These are phyloP conservation scores for Hypocrella siamensis DNA, from an alignment of 2,329 filamentous ascomycete genomes.

Conservation along the genomic window DNA sequence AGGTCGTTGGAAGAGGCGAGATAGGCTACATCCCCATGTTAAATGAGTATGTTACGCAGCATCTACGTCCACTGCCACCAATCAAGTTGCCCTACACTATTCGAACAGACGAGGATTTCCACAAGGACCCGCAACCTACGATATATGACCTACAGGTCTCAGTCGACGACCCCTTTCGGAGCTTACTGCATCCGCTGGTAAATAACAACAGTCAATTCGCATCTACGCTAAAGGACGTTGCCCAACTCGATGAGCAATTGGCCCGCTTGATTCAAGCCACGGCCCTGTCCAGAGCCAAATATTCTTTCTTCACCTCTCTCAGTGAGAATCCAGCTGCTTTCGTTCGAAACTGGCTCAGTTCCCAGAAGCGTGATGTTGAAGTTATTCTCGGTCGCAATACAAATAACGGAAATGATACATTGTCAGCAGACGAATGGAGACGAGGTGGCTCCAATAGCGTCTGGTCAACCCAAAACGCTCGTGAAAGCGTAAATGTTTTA, in stretches of 20 bases:
- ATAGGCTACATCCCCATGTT: slow-evolving; percentile 75
- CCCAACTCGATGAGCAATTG: slow-evolving; percentile 68
- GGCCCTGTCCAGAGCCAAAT: slow-evolving; percentile 73
- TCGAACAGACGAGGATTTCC: slow-evolving; percentile 73
- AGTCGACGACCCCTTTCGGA: slow-evolving; percentile 67
- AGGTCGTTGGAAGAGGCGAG: slow-evolving; percentile 62
- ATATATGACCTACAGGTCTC: slow-evolving; percentile 81
- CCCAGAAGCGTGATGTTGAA: slow-evolving; percentile 80
- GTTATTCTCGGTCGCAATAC: slow-evolving; percentile 72
- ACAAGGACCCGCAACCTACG: slow-evolving; percentile 59
- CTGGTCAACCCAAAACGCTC: slow-evolving; percentile 41
- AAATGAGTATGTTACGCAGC: slow-evolving; percentile 61
- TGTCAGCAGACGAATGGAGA: slow-evolving; percentile 52
- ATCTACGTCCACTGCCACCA: slow-evolving; percentile 66
- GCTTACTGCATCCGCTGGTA: slow-evolving; percentile 47
- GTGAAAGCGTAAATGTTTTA: slow-evolving; percentile 47
- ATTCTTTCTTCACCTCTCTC: slow-evolving; percentile 70
- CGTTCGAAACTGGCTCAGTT: slow-evolving; percentile 74
- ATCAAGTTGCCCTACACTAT: slow-evolving; percentile 84
- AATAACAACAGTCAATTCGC: slow-evolving; percentile 59
- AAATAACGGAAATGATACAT: slow-evolving; percentile 41
- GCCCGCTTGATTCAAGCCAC: slow-evolving; percentile 72
- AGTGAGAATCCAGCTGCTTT: slow-evolving; percentile 73
- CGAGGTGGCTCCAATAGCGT: slow-evolving; percentile 38
- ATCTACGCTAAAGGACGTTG: slow-evolving; percentile 59